phyloP scores from a whole-genome alignment of 106 monocot genomes.

The Phalaenopsis equestris region DNA sequence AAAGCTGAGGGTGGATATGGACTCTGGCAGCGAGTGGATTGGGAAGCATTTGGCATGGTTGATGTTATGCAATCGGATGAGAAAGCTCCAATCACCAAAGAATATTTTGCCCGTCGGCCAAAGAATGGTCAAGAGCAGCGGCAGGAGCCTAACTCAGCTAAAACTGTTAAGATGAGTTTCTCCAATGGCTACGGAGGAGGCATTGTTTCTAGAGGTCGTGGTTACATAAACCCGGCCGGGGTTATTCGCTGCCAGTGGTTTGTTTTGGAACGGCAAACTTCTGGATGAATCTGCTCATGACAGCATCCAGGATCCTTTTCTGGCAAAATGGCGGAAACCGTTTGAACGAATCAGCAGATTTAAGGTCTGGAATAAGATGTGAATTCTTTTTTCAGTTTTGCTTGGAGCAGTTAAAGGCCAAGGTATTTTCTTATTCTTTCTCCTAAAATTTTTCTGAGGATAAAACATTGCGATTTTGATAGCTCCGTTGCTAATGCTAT shows the following conservation, averaged over 20 bases:
- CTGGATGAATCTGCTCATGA: constrained; percentile 5
- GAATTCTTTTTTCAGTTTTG: neutral
- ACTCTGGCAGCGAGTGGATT: constrained; percentile 76
- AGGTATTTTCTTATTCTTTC: neutral
- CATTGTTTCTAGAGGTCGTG: constrained; percentile 49
- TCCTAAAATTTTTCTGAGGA: neutral
- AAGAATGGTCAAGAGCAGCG: neutral
- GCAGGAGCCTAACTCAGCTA: neutral
- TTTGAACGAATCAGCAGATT: constrained; percentile 5
- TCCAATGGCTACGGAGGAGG: constrained; percentile 26
- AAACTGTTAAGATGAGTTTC: constrained; percentile 16
- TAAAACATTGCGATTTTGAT: neutral
- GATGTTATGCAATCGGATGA: constrained; percentile 20
- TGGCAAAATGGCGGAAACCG: constrained; percentile 32
- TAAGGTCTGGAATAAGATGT: too few relatives aligned
- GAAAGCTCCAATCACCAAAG: constrained; percentile 7
- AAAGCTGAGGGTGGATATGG: constrained; percentile 15
- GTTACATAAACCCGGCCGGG: constrained; percentile 65
- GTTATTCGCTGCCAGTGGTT: constrained; percentile 76
- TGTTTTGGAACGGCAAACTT: constrained; percentile 40
- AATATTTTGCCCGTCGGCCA: neutral
- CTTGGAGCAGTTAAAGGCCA: neutral
- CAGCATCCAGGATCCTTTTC: constrained; percentile 13
- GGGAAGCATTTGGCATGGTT: constrained; percentile 81
- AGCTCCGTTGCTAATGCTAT: too few relatives aligned